A percentile compares a stretch with the other conserved stretches of the same genome.
phyloP scores from a whole-genome alignment of 108 stramenopile genomes.

The Fragilaria crotonensis region DNA sequence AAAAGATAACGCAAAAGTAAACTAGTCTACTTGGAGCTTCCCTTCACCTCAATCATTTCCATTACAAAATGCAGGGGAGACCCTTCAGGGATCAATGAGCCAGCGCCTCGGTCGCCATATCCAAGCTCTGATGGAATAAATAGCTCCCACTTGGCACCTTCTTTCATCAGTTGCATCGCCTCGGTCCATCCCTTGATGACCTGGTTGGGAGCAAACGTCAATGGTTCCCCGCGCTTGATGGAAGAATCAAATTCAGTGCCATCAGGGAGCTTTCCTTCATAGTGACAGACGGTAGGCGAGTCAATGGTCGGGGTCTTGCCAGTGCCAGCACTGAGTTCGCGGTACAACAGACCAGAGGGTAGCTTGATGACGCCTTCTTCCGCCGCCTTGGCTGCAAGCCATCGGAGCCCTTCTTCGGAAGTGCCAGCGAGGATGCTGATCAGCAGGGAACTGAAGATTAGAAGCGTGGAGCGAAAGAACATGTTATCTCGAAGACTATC shows the following conservation, averaged over 20 bases:
- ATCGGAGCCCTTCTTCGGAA: slow-evolving; percentile 51
- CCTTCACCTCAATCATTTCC: slow-evolving; percentile 84
- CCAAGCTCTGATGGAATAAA: slow-evolving; percentile 84
- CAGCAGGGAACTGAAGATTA: too few species aligned
- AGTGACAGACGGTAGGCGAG: slow-evolving; percentile 79
- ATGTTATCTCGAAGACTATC: too few species aligned
- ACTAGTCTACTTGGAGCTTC: too few species aligned
- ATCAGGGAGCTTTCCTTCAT: slow-evolving; percentile 83
- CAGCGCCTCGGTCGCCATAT: slow-evolving; percentile 84
- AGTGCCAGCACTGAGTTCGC: slow-evolving; percentile 40
- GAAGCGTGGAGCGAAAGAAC: too few species aligned
- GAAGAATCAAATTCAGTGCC: slow-evolving; percentile 89
- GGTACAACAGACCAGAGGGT: slow-evolving; percentile 75
- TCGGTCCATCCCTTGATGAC: slow-evolving; percentile 87
- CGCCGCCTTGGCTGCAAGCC: slow-evolving; percentile 64
- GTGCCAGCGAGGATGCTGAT: slow-evolving; percentile 69
- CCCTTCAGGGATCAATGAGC: slow-evolving; percentile 66
- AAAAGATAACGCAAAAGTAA: too few species aligned
- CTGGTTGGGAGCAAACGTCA: slow-evolving; percentile 90
- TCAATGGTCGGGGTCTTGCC: slow-evolving; percentile 57
- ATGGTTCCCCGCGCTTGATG: slow-evolving; percentile 56
- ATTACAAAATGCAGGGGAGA: slow-evolving; percentile 84
- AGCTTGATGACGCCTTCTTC: slow-evolving; percentile 72
- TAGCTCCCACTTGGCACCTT: slow-evolving; percentile 96
- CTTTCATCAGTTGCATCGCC: slow-evolving; percentile 95